Conservation (phyloP, 2,329 filamentous ascomycete species). For the Fusarium solani-melongenae region DNA sequence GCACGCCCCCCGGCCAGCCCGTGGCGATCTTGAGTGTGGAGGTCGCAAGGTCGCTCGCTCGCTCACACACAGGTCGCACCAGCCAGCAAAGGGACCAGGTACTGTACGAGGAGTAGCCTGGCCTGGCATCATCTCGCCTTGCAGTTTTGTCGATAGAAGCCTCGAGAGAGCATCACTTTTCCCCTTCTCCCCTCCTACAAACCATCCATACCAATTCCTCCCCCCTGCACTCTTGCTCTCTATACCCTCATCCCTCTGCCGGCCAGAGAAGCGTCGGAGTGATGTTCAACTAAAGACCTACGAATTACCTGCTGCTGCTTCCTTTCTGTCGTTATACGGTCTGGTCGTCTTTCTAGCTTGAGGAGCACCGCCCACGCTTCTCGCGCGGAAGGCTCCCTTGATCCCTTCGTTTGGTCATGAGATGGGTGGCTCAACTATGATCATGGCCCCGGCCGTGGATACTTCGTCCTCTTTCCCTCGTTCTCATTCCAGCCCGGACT, state of each 20-base stretch:
- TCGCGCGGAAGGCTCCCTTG: slow-evolving; percentile 33
- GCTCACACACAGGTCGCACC: slow-evolving; percentile 21
- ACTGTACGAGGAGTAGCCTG: slow-evolving; percentile 28
- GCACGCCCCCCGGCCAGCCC: slow-evolving; percentile 38
- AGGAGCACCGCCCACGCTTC: slow-evolving; percentile 34
- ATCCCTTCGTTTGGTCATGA: slow-evolving; percentile 44
- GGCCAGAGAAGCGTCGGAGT: slow-evolving; percentile 43
- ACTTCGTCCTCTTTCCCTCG: slow-evolving; percentile 46
- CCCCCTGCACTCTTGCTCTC: slow-evolving; percentile 11
- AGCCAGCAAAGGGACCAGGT: slow-evolving; percentile 30
- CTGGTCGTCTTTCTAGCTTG: slow-evolving; percentile 31
- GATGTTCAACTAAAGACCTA: slow-evolving; percentile 41
- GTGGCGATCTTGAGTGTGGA: slow-evolving; percentile 44
- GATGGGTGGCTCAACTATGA: slow-evolving; percentile 51
- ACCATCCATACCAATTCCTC: slow-evolving; percentile 22
- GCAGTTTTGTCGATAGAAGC: slow-evolving; percentile 29
- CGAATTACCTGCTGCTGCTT: slow-evolving; percentile 14
- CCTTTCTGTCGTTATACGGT: slow-evolving; percentile 38
- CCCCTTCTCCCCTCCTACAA: slow-evolving; percentile 18
- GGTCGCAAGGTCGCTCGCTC: slow-evolving; percentile 27
- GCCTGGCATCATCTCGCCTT: slow-evolving; percentile 18
- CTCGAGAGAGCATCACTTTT: slow-evolving; percentile 28
- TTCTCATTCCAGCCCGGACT: slow-evolving; percentile 50
- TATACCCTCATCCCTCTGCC: slow-evolving; percentile 37
- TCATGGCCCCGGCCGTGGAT: slow-evolving; percentile 54